Percentiles rank a stretch among this genome's conserved stretches.
These are phyloP conservation scores for Emergomyces pasteurianus DNA, from an alignment of 2,329 filamentous ascomycete genomes.

Conservation along the genomic window DNA sequence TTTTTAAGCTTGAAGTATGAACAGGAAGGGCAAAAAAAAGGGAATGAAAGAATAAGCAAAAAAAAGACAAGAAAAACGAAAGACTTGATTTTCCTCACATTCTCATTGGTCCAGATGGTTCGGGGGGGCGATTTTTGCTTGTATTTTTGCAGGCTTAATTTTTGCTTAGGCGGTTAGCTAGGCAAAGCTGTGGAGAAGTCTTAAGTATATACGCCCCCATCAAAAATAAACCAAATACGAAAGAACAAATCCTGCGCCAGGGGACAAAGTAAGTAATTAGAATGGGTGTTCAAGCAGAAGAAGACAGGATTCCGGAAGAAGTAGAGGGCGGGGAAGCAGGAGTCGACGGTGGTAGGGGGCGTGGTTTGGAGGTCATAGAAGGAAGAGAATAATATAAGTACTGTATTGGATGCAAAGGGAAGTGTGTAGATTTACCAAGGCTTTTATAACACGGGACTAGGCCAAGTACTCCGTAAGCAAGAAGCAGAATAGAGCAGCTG, in stretches of 20 bases:
- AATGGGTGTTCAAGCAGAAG: background rate
- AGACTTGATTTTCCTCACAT: slow-evolving; percentile 1
- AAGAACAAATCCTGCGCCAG: background rate
- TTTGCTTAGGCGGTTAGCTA: background rate
- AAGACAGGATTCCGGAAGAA: no score
- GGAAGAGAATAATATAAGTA: background rate
- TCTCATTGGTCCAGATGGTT: background rate
- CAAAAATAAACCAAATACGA: background rate
- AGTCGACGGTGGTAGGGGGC: no score
- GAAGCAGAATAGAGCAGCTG: no score
- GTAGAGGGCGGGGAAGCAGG: no score
- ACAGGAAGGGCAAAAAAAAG: background rate
- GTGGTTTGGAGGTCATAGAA: no score
- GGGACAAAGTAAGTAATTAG: no score
- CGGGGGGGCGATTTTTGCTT: background rate
- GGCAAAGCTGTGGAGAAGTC: background rate
- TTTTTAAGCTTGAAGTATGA: no score
- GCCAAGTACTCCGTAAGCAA: no score
- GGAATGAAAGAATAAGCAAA: background rate
- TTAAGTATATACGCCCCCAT: background rate
- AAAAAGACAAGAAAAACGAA: background rate
- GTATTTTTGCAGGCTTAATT: background rate
- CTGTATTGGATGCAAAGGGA: no score
- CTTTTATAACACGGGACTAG: no score
- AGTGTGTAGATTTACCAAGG: no score